A percentile compares a stretch with the other conserved stretches of the same genome.
phyloP scores from a whole-genome alignment of 2,329 filamentous ascomycete species.

The Phialophora chinensis region DNA sequence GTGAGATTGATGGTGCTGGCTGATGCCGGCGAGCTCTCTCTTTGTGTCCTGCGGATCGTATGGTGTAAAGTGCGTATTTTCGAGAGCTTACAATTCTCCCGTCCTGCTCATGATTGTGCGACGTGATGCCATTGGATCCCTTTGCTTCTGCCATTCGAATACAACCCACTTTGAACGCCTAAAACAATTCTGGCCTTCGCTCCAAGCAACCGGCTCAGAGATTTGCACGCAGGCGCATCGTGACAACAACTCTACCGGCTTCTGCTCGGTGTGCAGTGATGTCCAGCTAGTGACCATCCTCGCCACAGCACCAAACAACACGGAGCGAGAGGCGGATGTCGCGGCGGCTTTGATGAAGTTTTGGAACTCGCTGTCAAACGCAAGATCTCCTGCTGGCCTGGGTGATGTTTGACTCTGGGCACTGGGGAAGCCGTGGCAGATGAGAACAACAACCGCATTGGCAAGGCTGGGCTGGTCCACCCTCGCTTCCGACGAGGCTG shows the following conservation, averaged over 20 bases:
- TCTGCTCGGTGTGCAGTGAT: background rate
- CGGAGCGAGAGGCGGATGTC: background rate
- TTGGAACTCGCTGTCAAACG: background rate
- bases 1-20: background rate
- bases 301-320: background rate
- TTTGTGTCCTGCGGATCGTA: background rate
- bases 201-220: background rate
- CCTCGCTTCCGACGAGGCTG: slow-evolving; percentile 4
- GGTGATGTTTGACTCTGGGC: background rate
- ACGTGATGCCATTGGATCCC: no score
- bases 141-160: no score
- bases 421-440: no score
- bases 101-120: background rate
- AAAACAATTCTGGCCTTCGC: background rate
- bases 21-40: background rate
- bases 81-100: background rate
- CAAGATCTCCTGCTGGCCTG: background rate
- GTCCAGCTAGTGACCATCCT: background rate
- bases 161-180: no score
- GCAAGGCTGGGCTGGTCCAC: slow-evolving; percentile 8
- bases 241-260: background rate
- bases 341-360: background rate
- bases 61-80: background rate
- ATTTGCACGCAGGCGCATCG: background rate
- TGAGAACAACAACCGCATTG: background rate